These are phyloP conservation scores for Exophiala phaeomuriformis DNA, from an alignment of 2,329 filamentous ascomycete species.

Conservation along the genomic window DNA sequence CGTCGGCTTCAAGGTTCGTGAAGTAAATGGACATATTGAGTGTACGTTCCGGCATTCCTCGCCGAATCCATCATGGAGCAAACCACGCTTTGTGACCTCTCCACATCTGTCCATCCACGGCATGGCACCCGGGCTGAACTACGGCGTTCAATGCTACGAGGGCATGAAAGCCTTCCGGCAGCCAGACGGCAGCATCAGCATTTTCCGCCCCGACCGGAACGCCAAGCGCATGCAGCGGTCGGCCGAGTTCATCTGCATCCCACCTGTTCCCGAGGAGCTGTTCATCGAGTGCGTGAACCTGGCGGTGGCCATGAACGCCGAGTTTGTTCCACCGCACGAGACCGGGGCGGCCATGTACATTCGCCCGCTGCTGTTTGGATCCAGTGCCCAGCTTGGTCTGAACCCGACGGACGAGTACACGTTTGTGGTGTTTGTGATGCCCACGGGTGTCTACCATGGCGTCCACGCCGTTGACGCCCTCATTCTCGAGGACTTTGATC, in stretches of 20 bases:
- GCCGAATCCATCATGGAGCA: conserved; percentile 27
- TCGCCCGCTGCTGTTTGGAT: conserved; percentile 80
- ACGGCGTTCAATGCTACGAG: conserved; percentile 95
- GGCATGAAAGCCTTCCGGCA: conserved; percentile 93
- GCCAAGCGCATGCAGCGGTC: conserved; percentile 78
- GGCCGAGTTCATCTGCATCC: conserved; percentile 74
- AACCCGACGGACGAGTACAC: conserved; percentile 86
- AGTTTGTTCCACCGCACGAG: conserved; percentile 80
- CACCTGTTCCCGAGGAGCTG: conserved; percentile 64
- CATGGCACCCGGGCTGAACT: conserved; percentile 92
- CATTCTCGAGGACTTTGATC: conserved; percentile 88
- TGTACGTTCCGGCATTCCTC: conserved; percentile 68
- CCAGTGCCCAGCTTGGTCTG: conserved; percentile 76
- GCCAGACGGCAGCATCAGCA: conserved; percentile 63
- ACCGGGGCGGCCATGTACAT: conserved; percentile 91
- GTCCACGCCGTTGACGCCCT: conserved; percentile 77
- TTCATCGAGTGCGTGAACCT: conserved; percentile 72
- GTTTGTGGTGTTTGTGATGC: conserved; percentile 82
- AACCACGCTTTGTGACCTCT: conserved; percentile 70
- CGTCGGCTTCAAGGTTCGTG: conserved; percentile 84
- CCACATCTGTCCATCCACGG: conserved; percentile 86
- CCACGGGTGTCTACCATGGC: conserved; percentile 90
- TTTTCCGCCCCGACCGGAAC: conserved; percentile 85
- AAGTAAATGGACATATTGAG: conserved; percentile 94
- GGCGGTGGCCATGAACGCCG: conserved; percentile 81